Percentiles rank a stretch among this genome's conserved stretches.
Conservation (phyloP, 805 yeast genomes). For the Starmerella lactis-condensi region DNA sequence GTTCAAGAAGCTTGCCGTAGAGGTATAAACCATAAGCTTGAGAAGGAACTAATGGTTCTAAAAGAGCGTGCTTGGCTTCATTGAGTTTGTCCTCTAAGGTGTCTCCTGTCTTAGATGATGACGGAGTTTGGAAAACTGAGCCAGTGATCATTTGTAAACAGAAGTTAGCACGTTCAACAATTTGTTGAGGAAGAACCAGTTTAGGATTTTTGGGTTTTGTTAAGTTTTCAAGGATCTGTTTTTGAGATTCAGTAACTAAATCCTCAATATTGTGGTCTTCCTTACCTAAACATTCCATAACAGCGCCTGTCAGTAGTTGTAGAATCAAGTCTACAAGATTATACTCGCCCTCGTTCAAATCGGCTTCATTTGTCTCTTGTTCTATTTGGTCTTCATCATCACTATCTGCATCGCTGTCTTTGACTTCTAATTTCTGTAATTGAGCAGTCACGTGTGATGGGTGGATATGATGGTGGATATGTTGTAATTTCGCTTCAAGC, state of each 20-base stretch:
- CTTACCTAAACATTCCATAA: slow-evolving; percentile 17
- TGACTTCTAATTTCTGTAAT: background rate
- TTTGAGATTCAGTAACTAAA: slow-evolving; percentile 8
- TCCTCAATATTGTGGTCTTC: slow-evolving; percentile 5
- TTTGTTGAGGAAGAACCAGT: background rate
- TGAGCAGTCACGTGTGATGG: background rate
- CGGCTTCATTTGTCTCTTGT: slow-evolving; percentile 13
- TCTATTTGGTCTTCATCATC: slow-evolving; percentile 21
- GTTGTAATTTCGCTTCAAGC: slow-evolving; percentile 14
- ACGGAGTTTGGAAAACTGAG: background rate
- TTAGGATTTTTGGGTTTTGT: background rate
- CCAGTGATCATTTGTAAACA: slow-evolving; percentile 11
- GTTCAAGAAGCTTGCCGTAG: slow-evolving; percentile 36
- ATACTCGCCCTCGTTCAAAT: slow-evolving; percentile 16
- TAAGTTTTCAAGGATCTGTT: background rate
- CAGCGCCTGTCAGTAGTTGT: slow-evolving; percentile 19
- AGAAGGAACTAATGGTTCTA: slow-evolving; percentile 66
- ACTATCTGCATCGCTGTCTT: slow-evolving; percentile 9
- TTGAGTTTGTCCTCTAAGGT: slow-evolving; percentile 22
- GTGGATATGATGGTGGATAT: slow-evolving; percentile 3
- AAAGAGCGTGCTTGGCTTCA: slow-evolving; percentile 46
- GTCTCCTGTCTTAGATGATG: slow-evolving; percentile 8
- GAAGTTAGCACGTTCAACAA: slow-evolving; percentile 13
- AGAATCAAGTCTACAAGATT: slow-evolving; percentile 21
- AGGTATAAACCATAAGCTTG: slow-evolving; percentile 68